These are phyloP conservation scores for Nyctanthes arbortristis DNA, from an alignment of 257 asterid species.

Conservation along the genomic window DNA sequence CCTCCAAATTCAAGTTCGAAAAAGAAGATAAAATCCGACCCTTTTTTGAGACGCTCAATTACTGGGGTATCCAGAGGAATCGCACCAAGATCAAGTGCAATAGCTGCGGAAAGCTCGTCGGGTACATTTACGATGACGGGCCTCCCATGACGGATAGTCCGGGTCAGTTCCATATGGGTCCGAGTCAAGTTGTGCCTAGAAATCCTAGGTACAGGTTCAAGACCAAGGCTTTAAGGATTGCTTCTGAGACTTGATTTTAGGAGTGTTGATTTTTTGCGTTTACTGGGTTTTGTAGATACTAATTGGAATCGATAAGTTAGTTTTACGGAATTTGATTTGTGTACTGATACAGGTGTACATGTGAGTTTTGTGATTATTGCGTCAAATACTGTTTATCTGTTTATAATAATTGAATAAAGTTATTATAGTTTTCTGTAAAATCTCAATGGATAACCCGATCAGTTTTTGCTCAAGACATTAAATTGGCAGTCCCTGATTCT, in stretches of 20 bases:
- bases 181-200: constrained; percentile 85
- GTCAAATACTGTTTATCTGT: neutral
- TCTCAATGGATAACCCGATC: neutral
- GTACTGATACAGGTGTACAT: neutral
- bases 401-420: neutral
- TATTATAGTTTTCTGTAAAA: neutral
- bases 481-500: neutral
- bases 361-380: neutral
- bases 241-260: constrained; percentile 47
- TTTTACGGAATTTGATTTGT: neutral
- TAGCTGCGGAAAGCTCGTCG: constrained; percentile 66
- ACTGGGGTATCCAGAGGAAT: constrained; percentile 90
- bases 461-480: neutral
- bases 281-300: constrained; percentile 18
- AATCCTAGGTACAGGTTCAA: constrained; percentile 87
- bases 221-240: constrained; percentile 56
- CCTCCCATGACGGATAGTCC: constrained; percentile 69
- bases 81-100: constrained; percentile 77
- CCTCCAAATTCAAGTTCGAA: constrained; percentile 70
- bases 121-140: constrained; percentile 86
- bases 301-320: neutral
- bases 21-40: constrained; percentile 75
- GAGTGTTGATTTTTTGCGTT: neutral
- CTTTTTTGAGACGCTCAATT: constrained; percentile 78
- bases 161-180: constrained; percentile 88